A percentile compares a stretch with the other conserved stretches of the same genome.
phyloP scores from a whole-genome alignment of 176 grass and related monocot species.

The Carex parvula region DNA sequence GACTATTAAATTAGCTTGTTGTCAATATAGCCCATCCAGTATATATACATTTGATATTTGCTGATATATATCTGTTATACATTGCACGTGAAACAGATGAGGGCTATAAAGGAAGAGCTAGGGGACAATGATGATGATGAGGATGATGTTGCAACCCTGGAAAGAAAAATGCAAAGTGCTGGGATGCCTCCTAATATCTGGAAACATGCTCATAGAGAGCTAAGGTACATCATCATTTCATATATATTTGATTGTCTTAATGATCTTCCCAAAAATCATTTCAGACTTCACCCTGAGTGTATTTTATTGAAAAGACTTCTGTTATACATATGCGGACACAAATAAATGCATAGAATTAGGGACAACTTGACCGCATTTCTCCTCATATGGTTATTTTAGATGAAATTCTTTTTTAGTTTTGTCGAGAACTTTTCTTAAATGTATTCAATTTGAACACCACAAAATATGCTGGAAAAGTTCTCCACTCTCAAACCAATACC shows the following conservation, averaged over 20 bases:
- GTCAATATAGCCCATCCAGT: conserved; percentile 3
- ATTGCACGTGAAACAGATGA: conserved; percentile 52
- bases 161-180: conserved; percentile 98
- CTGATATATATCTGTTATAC: conserved; percentile 14
- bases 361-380: not conserved
- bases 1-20: not conserved
- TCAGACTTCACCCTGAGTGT: not conserved
- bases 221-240: conserved; percentile 53
- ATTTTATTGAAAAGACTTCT: not conserved
- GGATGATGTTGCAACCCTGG: conserved; percentile 88
- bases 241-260: conserved; percentile 22
- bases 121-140: conserved; percentile 97
- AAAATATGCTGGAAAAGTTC: not conserved
- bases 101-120: conserved; percentile 97
- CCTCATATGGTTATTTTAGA: not conserved
- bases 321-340: not conserved
- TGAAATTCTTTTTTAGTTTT: not conserved
- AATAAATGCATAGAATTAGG: not conserved
- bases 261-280: not conserved
- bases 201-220: conserved; percentile 96
- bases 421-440: not conserved
- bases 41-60: conserved; percentile 9
- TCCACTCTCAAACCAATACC: not conserved
- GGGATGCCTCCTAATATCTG: conserved; percentile 98
- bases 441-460: not conserved